phyloP scores from a whole-genome alignment of 208 protist genomes.

The Zelonia costaricensis region DNA sequence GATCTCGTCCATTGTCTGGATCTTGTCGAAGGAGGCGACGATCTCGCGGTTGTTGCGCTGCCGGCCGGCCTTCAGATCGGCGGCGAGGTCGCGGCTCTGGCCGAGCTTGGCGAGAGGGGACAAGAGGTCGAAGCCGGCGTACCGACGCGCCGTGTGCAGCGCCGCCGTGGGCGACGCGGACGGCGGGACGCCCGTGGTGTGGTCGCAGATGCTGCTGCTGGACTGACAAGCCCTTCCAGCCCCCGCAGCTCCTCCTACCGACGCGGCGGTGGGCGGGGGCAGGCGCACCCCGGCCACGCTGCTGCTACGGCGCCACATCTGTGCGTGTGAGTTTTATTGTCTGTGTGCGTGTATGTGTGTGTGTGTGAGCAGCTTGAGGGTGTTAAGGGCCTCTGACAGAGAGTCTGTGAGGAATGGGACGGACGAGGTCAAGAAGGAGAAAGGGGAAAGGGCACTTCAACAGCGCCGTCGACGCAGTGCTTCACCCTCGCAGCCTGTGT shows the following conservation, averaged over 20 bases:
- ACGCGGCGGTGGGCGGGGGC: neutral
- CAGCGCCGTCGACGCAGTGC: no score
- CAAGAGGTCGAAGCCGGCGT: slow-evolving; percentile 72
- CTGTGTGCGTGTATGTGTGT: neutral
- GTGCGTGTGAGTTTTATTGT: neutral
- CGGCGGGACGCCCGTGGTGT: neutral
- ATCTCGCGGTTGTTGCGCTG: slow-evolving; percentile 85
- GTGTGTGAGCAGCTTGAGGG: no score
- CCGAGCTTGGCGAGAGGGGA: slow-evolving; percentile 80
- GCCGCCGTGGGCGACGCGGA: slow-evolving; percentile 9
- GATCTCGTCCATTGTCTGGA: slow-evolving; percentile 84
- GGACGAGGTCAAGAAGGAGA: no score
- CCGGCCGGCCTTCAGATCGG: slow-evolving; percentile 67
- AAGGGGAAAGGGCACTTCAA: no score
- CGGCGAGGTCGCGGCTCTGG: slow-evolving; percentile 76
- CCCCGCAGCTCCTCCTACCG: neutral
- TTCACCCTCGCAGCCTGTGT: no score
- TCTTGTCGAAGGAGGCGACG: slow-evolving; percentile 76
- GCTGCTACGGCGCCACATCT: slow-evolving; percentile 23
- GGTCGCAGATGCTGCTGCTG: neutral
- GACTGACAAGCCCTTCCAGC: neutral
- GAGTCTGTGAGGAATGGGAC: no score
- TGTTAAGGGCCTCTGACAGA: no score
- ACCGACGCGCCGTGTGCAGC: slow-evolving; percentile 26
- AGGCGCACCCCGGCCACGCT: slow-evolving; percentile 5